These are phyloP conservation scores for Extremus antarcticus DNA, from an alignment of 495 filamentous ascomycete genomes.

Conservation along the genomic window DNA sequence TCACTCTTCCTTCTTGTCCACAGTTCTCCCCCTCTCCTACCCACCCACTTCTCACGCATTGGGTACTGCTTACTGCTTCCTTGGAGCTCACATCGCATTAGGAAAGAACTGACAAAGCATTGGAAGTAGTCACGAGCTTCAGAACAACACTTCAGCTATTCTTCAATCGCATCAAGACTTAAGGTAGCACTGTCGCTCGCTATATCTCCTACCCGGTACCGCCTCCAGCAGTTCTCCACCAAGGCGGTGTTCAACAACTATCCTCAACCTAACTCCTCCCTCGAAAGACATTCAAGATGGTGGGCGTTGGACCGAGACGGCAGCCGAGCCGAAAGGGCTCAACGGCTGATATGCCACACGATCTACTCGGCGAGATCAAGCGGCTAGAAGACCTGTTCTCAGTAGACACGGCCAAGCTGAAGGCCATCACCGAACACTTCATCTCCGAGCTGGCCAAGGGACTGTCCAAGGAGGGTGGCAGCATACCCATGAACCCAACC, in stretches of 20 bases:
- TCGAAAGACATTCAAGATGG: constrained; percentile 34
- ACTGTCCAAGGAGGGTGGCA: constrained; percentile 76
- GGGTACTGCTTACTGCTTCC: background rate
- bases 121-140: too few relatives aligned
- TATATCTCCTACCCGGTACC: background rate
- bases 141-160: too few relatives aligned
- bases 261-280: too few relatives aligned
- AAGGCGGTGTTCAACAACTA: too few relatives aligned
- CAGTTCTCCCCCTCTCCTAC: background rate
- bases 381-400: constrained; percentile 78
- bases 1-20: background rate
- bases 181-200: background rate
- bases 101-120: background rate
- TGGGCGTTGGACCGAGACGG: constrained; percentile 41
- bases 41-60: background rate
- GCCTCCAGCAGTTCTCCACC: background rate
- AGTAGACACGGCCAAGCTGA: constrained; percentile 66
- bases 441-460: constrained; percentile 67
- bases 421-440: constrained; percentile 82
- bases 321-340: constrained; percentile 69
- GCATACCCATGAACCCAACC: constrained; percentile 97
- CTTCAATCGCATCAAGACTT: background rate
- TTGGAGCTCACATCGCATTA: background rate
- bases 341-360: constrained; percentile 71
- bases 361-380: constrained; percentile 75